Evolutionary conservation across 176 grass and related monocot genomes (phyloP).

Genomic region (Oryza nivara): DNA sequence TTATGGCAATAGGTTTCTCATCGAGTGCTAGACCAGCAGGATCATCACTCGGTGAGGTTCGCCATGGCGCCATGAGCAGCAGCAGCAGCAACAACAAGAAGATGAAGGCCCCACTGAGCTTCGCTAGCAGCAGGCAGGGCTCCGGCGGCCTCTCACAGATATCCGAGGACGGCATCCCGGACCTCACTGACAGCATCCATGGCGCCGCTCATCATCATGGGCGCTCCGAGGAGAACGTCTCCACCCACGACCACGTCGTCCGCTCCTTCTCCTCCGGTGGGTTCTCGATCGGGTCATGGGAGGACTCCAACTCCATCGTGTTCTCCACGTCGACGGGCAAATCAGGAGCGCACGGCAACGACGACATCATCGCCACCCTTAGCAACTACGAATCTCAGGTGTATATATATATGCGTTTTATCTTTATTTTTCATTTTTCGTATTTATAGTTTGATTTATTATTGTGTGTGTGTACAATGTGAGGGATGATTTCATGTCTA

Average conservation of each 20-base stretch:
- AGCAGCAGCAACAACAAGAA: conserved; percentile 47
- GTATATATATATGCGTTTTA: conserved; percentile 4
- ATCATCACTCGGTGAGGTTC: conserved; percentile 18
- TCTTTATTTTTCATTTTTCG: not conserved
- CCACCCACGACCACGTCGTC: not conserved
- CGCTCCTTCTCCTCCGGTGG: conserved; percentile 53
- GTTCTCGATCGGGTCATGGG: conserved; percentile 78
- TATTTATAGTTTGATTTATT: too few species aligned
- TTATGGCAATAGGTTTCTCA: conserved; percentile 12
- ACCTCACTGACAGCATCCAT: conserved; percentile 48
- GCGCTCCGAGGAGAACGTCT: conserved; percentile 39
- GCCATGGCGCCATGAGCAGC: conserved; percentile 11
- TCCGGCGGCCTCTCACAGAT: conserved; percentile 58
- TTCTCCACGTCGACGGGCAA: conserved; percentile 57
- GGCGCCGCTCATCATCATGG: not conserved
- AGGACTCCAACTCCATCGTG: conserved; percentile 72
- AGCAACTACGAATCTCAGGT: conserved; percentile 71
- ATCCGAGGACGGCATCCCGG: conserved; percentile 57
- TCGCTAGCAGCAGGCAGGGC: conserved; percentile 41
- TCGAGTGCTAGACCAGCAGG: conserved; percentile 30
- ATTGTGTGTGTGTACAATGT: not conserved
- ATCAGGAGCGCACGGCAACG: conserved; percentile 49
- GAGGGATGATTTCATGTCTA: not conserved
- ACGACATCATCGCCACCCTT: conserved; percentile 48
- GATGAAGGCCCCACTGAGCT: conserved; percentile 58